Conservation (phyloP, 805 yeast species). For the Tetrapisispora iriomotensis region DNA sequence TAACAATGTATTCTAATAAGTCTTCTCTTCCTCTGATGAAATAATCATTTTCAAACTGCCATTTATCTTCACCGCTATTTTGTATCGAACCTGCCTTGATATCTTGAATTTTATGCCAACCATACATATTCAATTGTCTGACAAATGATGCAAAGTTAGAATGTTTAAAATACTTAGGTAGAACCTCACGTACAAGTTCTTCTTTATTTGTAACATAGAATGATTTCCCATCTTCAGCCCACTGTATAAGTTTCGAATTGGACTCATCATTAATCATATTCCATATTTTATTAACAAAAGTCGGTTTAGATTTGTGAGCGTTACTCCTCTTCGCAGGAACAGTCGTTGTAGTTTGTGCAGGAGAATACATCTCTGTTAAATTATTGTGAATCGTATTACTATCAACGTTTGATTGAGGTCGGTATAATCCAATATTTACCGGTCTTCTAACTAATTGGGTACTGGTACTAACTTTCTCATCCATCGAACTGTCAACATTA, state of each 20-base stretch:
- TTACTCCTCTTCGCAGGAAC: background rate
- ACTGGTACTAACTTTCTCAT: background rate
- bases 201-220: slow-evolving; percentile 82
- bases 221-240: slow-evolving; percentile 80
- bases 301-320: slow-evolving; percentile 53
- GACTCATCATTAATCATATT: slow-evolving; percentile 79
- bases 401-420: background rate
- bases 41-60: slow-evolving; percentile 81
- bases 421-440: slow-evolving; percentile 11
- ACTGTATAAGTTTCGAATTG: slow-evolving; percentile 62
- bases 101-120: slow-evolving; percentile 98
- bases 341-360: no score
- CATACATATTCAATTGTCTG: slow-evolving; percentile 94
- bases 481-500: background rate
- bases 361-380: background rate
- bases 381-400: background rate
- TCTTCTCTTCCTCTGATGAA: slow-evolving; percentile 75
- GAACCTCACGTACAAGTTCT: slow-evolving; percentile 62
- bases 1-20: slow-evolving; percentile 69
- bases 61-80: slow-evolving; percentile 58
- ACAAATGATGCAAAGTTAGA: slow-evolving; percentile 93
- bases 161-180: slow-evolving; percentile 92
- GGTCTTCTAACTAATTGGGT: slow-evolving; percentile 12
- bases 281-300: slow-evolving; percentile 92
- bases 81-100: slow-evolving; percentile 64